Base-by-base conservation (phyloP, 257 asterid species). In the Nicotiana otophora region DNA sequence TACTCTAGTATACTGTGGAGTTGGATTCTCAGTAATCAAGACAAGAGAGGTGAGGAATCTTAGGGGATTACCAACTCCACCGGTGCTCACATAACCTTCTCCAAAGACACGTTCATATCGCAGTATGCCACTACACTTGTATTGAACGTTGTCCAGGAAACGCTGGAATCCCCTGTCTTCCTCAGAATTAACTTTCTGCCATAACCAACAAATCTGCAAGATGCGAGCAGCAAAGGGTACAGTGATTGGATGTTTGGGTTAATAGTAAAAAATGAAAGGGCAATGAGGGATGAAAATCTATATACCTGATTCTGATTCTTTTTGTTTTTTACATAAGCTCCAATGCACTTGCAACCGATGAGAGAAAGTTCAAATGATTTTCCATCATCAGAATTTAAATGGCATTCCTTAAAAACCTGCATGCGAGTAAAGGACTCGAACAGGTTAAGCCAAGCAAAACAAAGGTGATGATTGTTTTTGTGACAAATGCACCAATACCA, bases 101-200 rank as follows among this genome's bases (percentile, higher is more conserved):
- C 99, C 99, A 87, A 96, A 96, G 82, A 96, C 97, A 10, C 97
- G 98, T 84, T 96, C 98, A 66, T 94, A 96, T 3, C 98, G 95
- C 85, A 93, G 77, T 85, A 96, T 96, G 85, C 99, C 96, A 86
- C 91, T 96, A 34, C 91, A 91, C 81, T 90, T 96, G 69, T 96
- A 96, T 77, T 96, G 99, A 82, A 94, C 98, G 7, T 86, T 96
- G 68, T 96, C 99, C 90, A 96, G 87, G 89, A 96, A 94, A 82
- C 91, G 93, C 88, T 96, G 99, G 86, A 94, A 96, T 12, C 93
- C 96, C 79, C 82, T 90, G 88, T 94, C 98, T 58, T 91, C 92
- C 66, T 93, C 92, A 53, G 98, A 96, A 78, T 83, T 84, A 68
- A 93, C 93, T 89, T 96, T 96, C 85, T 91, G 93, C 98, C 97